Evolutionary conservation across 495 filamentous ascomycete species (phyloP), one percentile per base, ranked within the genome.

Genomic region (Daldinia grandis): DNA sequence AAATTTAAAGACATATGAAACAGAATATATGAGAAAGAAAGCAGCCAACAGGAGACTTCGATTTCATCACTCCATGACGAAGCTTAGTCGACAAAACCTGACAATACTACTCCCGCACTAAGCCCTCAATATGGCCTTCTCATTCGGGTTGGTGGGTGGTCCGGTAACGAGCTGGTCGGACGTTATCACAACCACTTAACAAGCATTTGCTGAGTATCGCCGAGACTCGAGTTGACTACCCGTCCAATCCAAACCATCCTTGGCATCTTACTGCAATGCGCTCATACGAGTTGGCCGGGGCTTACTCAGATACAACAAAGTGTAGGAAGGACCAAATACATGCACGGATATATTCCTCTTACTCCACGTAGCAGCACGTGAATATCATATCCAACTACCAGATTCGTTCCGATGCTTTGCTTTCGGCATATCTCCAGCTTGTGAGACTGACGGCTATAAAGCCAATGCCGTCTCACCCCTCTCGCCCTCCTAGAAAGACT

Each of bases 231-330:
- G 38, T 59, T 35, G 40, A 28, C 8, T 38, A 28, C 55, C 49
- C 49, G 40, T 15, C 69, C 64, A 72, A 72, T 72, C 59, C 59
- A 60, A 25, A 28, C 59, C 8, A 12, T 17, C 44, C 69, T 72
- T 72, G 69, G 69, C 69, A 42, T 72, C 64, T 72, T 72, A 72
- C 69, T 72, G 69, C 54, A 64, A 72, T 67, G 59, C 56, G 50
- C 61, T 35, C 54, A 62, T 38, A 61, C 56, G 38, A 68, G 60
- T 47, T 56, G 68, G 37, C 15, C 55, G 12, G 14, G 37, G 69
- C 69, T 72, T 72, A 72, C 69, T 72, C 59, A 57, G 64, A 68
- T 64, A 49, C 27, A 50, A 62, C 40, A 55, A 56, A 44, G 33
- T 28, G 63, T 57, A 61, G 55, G 27, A 54, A 44, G 33, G 24